These are phyloP conservation scores for Penicilliopsis zonata DNA, from an alignment of 495 filamentous ascomycete genomes.

Conservation along the genomic window DNA sequence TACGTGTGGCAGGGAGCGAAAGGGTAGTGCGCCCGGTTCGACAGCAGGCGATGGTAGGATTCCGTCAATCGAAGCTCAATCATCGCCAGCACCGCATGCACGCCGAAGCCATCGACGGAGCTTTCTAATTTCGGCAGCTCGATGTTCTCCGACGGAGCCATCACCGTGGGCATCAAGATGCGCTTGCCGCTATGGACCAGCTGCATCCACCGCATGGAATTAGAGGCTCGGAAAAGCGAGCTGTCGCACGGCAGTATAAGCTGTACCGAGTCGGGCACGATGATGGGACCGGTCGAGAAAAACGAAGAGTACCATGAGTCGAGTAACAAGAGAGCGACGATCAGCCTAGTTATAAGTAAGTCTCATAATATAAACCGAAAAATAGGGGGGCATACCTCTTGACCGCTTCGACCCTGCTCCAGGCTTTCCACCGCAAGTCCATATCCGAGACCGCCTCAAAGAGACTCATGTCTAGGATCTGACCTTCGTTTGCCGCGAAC, in stretches of 20 bases:
- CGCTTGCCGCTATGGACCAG: conserved; percentile 25
- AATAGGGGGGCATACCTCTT: conserved; percentile 24
- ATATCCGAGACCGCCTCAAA: conserved; percentile 34
- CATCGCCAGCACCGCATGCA: conserved; percentile 27
- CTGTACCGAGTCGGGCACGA: conserved; percentile 34
- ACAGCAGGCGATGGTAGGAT: conserved; percentile 34
- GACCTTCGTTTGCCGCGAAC: conserved; percentile 33
- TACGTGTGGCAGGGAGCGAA: conserved; percentile 35
- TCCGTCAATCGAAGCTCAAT: conserved; percentile 32
- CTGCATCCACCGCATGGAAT: conserved; percentile 35
- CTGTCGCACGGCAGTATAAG: conserved; percentile 36
- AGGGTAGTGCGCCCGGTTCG: conserved; percentile 24
- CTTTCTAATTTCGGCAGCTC: conserved; percentile 22
- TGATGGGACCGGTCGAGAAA: conserved; percentile 35
- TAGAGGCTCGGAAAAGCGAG: conserved; percentile 31
- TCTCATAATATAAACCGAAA: too few relatives aligned
- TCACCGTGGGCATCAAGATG: conserved; percentile 27
- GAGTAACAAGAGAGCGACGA: conserved; percentile 34
- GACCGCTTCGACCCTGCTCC: conserved; percentile 38
- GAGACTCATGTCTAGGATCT: conserved; percentile 31
- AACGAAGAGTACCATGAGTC: conserved; percentile 41
- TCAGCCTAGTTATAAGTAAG: too few relatives aligned
- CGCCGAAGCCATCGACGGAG: conserved; percentile 24
- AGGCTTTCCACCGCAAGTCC: conserved; percentile 40
- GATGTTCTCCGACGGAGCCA: conserved; percentile 25